Conservation (phyloP, 2,329 filamentous ascomycete genomes). For the Knufia fluminis region DNA sequence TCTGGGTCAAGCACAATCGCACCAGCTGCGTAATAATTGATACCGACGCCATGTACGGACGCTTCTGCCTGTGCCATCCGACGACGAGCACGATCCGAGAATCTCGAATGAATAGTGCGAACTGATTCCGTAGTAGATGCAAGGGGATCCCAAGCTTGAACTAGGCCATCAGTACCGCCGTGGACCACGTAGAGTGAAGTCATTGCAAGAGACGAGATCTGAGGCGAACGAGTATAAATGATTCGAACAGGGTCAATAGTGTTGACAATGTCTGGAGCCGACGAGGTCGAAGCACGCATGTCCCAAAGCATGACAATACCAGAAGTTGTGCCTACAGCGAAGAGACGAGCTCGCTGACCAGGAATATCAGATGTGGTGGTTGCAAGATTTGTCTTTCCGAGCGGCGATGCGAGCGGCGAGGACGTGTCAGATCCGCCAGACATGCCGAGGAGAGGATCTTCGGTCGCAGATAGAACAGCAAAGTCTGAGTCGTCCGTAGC, state of each 20-base stretch:
- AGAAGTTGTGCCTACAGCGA: slow-evolving; percentile 70
- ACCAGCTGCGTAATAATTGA: slow-evolving; percentile 71
- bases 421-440: slow-evolving; percentile 46
- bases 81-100: slow-evolving; percentile 72
- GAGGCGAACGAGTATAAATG: slow-evolving; percentile 83
- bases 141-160: slow-evolving; percentile 94
- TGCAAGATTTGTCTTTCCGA: slow-evolving; percentile 35
- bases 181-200: slow-evolving; percentile 83
- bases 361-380: slow-evolving; percentile 55
- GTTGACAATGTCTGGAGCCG: slow-evolving; percentile 46
- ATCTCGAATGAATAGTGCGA: slow-evolving; percentile 76
- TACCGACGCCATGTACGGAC: slow-evolving; percentile 58
- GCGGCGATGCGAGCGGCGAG: slow-evolving; percentile 45
- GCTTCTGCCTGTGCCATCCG: slow-evolving; percentile 59
- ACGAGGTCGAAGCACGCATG: slow-evolving; percentile 56
- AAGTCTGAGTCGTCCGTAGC: slow-evolving; percentile 67
- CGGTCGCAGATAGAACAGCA: slow-evolving; percentile 59
- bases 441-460: slow-evolving; percentile 64
- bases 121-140: slow-evolving; percentile 70
- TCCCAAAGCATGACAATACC: slow-evolving; percentile 82
- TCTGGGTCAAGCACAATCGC: slow-evolving; percentile 83
- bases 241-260: slow-evolving; percentile 62
- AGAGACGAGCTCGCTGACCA: slow-evolving; percentile 69
- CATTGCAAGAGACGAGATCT: slow-evolving; percentile 72
- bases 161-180: slow-evolving; percentile 87